Base-by-base conservation (phyloP, 768 basidiomycete genomes). In the Steccherinum ochraceum region DNA sequence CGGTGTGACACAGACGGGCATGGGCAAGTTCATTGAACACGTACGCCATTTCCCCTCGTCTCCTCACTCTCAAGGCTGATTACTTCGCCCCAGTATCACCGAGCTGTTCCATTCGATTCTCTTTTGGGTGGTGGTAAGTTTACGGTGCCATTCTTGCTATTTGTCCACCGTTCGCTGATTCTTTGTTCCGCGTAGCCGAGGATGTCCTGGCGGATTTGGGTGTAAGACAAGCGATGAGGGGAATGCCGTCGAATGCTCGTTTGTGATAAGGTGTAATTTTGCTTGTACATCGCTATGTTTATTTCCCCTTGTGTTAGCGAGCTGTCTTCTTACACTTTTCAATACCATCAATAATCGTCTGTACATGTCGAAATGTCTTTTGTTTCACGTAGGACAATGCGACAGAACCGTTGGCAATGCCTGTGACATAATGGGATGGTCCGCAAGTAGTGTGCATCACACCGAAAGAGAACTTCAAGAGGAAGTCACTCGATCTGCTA, bases 1-100 rank as follows among this genome's bases (percentile, higher is more conserved):
- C 46, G 90, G 86, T 26, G 77, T 93, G 56, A 92, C 91, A n/a
- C 76, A 79, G 65, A 79, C 80, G n/a, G 89, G 89, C 25, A 89
- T 91, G 86, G 89, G 89, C 24, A 72, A 71, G 46, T 78, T 76
- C 56, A 79, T 89, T 51, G 88, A 92, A 66, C 86, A 88, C 62
- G 80, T 79, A 55, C 52, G 77, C 72, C 13, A 11, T n/a, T 4
- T 25, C 48, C 35, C 30, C 16, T n/a, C 11, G 44, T 16, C n/a
- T 18, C 12, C 3, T 13, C 27, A 30, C 30, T 7, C 30, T 35
- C 30, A 35, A 35, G 16, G 13, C 5, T 30, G 5, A 41, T 12
- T 24, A 20, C n/a, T 25, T 24, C 10, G 13, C 13, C 13, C 19
- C 35, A 83, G 80, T 84, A 83, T 62, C 78, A 86, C 57, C 80